Base-by-base conservation (phyloP, 2,329 filamentous ascomycete species). In the Didymella pinodella region DNA sequence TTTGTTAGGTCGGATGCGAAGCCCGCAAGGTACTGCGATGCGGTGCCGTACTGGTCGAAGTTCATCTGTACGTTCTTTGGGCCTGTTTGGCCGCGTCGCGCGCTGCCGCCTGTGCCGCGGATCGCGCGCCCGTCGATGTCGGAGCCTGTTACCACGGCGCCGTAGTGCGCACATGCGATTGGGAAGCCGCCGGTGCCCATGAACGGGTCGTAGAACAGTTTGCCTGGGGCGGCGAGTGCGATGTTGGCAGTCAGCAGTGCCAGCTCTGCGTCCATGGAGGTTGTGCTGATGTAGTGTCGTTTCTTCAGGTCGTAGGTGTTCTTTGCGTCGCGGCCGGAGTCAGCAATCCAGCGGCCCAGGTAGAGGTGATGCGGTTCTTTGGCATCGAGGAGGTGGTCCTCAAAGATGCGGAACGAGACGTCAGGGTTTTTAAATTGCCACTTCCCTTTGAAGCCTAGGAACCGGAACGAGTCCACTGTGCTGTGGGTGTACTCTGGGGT, bases 191-290 rank as follows among this genome's bases (percentile, higher is more conserved):
- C 95, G 0, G 95, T 98, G 4, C 95, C 95, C 59, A 95, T 93
- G 73, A 99, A 99, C 0, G 95, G 95, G 68, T 99, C 95, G 71
- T 94, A 97, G 69, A 96, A 91, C 2, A 98, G 75, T 72, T 91
- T 96, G 0, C 92, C 94, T 0, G 93, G 90, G 0, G 82, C 88
- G 0, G 93, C 93, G 14, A 91, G 86, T 0, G 92, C 91, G 66
- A 99, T 88, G 72, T 98, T 99, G 1, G 94, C 95, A 0, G 93
- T 97, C 22, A 99, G 82, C 0, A 99, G 84, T 12, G 93, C 91
- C 43, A 99, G 83, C 76, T 98, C 95, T 0, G 94, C 91, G 74
- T 99, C 95, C 95, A 99, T 98, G 45, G 91, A 95, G 0, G 95
- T 99, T 0, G 94, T 98, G 66, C 90, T 92, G 69, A 99, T 98